phyloP scores from a whole-genome alignment of 1,139 yeast species.

The Trichomonascaceae sp. region DNA sequence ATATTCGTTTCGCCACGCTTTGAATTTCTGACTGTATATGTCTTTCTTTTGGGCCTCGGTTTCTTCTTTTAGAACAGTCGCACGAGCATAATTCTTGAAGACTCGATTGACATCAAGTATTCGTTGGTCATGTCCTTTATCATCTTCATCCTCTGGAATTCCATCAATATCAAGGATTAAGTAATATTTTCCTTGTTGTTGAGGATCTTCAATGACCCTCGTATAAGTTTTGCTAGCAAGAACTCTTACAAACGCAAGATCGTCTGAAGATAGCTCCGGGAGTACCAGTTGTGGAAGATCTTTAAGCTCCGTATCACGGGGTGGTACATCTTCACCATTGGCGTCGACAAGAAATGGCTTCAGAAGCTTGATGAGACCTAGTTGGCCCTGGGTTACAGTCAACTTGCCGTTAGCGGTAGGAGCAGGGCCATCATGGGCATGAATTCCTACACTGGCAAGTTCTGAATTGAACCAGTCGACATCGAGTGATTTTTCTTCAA shows the following conservation, averaged over 20 bases:
- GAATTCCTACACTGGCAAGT: constrained; percentile 68
- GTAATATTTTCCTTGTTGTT: constrained; percentile 14
- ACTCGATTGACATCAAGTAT: constrained; percentile 24
- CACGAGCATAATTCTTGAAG: constrained; percentile 60
- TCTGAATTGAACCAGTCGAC: constrained; percentile 88
- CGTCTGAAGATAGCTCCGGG: constrained; percentile 19
- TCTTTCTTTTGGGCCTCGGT: constrained; percentile 59
- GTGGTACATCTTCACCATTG: constrained; percentile 17
- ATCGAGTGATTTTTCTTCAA: constrained; percentile 66
- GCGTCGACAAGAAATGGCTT: constrained; percentile 24
- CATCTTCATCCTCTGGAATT: constrained; percentile 59
- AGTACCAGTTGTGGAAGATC: constrained; percentile 11
- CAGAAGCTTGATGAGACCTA: constrained; percentile 29
- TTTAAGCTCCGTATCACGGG: background rate
- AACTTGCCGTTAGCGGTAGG: constrained; percentile 42
- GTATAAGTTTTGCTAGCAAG: constrained; percentile 24
- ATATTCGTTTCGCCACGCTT: constrained; percentile 75
- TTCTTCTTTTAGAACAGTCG: constrained; percentile 59
- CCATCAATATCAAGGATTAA: constrained; percentile 63
- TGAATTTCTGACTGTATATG: constrained; percentile 66
- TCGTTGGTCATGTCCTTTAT: constrained; percentile 35
- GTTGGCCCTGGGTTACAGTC: constrained; percentile 65
- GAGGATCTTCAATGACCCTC: constrained; percentile 21
- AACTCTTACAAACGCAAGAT: constrained; percentile 25
- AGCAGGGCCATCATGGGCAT: constrained; percentile 59